These are phyloP conservation scores for Mercurialis annua DNA, from an alignment of 345 rosid genomes.

Conservation along the genomic window DNA sequence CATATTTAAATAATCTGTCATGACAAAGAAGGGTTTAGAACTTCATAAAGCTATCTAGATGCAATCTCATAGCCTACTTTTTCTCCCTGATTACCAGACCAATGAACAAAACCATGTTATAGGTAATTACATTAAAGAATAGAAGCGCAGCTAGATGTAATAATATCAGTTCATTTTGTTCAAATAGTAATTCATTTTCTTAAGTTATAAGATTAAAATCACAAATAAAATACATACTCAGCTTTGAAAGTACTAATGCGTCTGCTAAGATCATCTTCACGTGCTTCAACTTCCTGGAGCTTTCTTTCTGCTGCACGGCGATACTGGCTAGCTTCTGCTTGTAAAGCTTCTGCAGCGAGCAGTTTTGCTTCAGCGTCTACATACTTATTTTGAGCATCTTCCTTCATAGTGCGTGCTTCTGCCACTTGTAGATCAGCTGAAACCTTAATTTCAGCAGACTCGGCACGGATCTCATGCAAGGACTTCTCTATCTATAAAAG, in stretches of 20 bases:
- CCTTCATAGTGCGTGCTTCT: conserved; percentile 64
- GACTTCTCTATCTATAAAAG: conserved; percentile 76
- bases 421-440: conserved; percentile 60
- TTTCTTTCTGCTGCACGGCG: conserved; percentile 83
- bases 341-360: conserved; percentile 62
- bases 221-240: conserved; percentile 52
- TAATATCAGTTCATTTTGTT: background rate
- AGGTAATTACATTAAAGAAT: background rate
- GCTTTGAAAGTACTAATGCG: conserved; percentile 57
- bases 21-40: background rate
- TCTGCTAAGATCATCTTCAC: conserved; percentile 77
- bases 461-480: conserved; percentile 93
- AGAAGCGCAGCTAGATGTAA: background rate
- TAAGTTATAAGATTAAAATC: conserved; percentile 4
- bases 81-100: background rate
- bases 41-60: background rate
- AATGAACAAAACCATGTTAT: background rate
- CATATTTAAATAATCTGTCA: background rate
- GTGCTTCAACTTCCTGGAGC: conserved; percentile 72
- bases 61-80: background rate
- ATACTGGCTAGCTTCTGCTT: conserved; percentile 64
- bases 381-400: conserved; percentile 63
- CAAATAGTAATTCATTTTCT: background rate
- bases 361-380: conserved; percentile 62
- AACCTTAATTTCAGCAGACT: conserved; percentile 88